Evolutionary conservation across 108 stramenopile genomes (phyloP).

Genomic region (Nannochloropsis salina): DNA sequence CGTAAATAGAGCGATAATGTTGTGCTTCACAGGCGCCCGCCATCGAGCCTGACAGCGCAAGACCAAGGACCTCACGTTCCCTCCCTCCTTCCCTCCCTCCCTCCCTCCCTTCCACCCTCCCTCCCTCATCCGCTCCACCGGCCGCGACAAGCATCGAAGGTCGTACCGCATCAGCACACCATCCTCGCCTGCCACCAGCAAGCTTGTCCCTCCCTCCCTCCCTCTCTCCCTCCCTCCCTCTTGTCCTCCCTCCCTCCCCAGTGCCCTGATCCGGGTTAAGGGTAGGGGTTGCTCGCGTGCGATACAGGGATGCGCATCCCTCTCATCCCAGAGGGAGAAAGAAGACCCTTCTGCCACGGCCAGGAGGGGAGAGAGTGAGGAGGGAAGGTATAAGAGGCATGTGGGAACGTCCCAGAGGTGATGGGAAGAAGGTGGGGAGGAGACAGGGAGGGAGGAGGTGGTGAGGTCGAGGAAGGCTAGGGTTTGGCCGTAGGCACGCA

Average conservation of each 20-base stretch:
- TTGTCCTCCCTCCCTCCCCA: background rate
- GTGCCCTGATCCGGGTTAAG: background rate
- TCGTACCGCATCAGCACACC: background rate
- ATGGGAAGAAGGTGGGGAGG: background rate
- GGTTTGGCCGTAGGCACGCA: background rate
- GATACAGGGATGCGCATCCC: background rate
- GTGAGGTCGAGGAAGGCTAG: background rate
- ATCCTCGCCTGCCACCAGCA: background rate
- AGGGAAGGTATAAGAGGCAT: background rate
- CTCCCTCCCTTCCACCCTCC: slow-evolving; percentile 19
- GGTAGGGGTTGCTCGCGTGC: background rate
- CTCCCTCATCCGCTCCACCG: slow-evolving; percentile 9
- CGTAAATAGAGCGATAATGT: background rate
- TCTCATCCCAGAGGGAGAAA: background rate
- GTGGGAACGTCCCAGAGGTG: background rate
- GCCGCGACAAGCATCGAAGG: background rate
- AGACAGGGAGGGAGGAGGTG: background rate
- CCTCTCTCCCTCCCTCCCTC: background rate
- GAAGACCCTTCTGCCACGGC: background rate
- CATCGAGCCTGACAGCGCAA: background rate
- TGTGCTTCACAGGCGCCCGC: background rate
- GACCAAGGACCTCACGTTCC: background rate
- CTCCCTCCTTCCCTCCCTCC: slow-evolving; percentile 8
- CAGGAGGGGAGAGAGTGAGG: background rate
- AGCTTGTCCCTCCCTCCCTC: background rate